Percentiles rank a stretch among this genome's conserved stretches.
These are phyloP conservation scores for Ceratocystis smalleyi DNA, from an alignment of 2,329 filamentous ascomycete genomes.

Conservation along the genomic window DNA sequence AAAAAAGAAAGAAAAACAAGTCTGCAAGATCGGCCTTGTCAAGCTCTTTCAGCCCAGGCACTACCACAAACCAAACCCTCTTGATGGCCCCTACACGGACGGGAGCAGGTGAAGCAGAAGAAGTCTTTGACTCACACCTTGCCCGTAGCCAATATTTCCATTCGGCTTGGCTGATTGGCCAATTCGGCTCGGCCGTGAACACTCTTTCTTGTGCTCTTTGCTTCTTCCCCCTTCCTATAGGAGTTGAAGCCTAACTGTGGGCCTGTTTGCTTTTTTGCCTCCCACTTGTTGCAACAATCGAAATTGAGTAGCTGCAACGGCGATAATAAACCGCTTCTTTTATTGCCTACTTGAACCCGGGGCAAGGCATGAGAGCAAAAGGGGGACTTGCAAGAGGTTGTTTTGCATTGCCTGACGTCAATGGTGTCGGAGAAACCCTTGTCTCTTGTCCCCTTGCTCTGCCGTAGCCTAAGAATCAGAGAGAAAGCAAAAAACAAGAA, in stretches of 20 bases:
- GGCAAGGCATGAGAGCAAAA: neutral
- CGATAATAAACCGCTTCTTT: neutral
- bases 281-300: neutral
- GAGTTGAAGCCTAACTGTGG: neutral
- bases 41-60: neutral
- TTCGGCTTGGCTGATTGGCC: neutral
- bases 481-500: too few relatives aligned
- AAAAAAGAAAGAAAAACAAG: neutral
- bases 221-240: neutral
- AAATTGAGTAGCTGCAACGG: neutral
- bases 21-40: neutral
- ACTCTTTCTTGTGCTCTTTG: neutral
- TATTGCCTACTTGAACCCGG: neutral
- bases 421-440: neutral
- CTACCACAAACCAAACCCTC: neutral
- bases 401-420: neutral
- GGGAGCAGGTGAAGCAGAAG: neutral
- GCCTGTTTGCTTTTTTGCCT: neutral
- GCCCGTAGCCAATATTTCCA: neutral
- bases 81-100: neutral
- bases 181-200: neutral
- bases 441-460: neutral
- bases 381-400: neutral
- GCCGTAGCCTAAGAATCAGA: neutral
- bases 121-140: neutral